Percentiles rank a stretch among this genome's conserved stretches.
Conservation (phyloP, 2,329 filamentous ascomycete genomes). For the Coniochaeta sp. region DNA sequence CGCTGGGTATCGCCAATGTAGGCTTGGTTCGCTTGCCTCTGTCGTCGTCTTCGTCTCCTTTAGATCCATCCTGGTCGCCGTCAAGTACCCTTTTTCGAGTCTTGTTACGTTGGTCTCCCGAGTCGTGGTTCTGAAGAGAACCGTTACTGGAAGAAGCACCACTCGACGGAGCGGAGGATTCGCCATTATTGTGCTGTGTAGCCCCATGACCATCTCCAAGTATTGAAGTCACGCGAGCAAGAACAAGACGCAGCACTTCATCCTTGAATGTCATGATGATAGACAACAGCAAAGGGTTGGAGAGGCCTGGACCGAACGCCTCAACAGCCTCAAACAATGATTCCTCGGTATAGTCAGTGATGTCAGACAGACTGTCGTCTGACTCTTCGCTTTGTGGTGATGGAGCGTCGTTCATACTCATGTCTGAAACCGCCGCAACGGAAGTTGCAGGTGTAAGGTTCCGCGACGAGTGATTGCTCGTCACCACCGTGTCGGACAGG, state of each 20-base stretch:
- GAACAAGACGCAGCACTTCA: neutral
- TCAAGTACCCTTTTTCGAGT: neutral
- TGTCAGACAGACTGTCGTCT: neutral
- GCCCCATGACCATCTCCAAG: neutral
- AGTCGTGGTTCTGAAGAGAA: neutral
- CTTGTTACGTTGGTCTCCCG: neutral
- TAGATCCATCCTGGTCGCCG: neutral
- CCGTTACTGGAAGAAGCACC: neutral
- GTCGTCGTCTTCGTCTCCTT: neutral
- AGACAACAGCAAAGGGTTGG: neutral
- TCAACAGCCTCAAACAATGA: neutral
- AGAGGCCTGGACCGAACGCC: neutral
- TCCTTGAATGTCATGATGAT: neutral
- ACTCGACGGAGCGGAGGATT: neutral
- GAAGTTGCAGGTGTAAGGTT: neutral
- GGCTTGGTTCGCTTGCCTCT: neutral
- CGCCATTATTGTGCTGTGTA: neutral
- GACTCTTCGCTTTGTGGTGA: neutral
- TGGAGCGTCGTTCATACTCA: neutral
- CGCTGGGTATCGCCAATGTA: neutral
- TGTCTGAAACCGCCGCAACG: neutral
- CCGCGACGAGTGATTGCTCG: neutral
- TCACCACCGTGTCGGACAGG: neutral
- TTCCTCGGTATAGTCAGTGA: conserved; percentile 1
- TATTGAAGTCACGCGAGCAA: neutral